A percentile compares a stretch with the other conserved stretches of the same genome.
Evolutionary conservation across 1,139 yeast species (phyloP).

Genomic region (Yamadazyma buinensis): DNA sequence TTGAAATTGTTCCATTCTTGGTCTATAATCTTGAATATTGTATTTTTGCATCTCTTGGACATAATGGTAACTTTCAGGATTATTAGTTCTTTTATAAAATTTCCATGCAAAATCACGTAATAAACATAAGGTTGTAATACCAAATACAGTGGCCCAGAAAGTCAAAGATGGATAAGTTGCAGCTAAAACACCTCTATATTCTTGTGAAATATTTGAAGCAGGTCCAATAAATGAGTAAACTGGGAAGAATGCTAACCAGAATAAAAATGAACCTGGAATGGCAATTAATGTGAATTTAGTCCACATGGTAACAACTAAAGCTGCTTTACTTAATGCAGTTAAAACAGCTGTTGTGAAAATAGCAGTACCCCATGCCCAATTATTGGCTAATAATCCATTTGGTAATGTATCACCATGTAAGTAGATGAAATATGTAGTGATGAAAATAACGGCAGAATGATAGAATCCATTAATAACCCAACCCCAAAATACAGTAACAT

Average conservation of each 20-base stretch:
- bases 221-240: slow-evolving; percentile 87
- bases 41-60: slow-evolving; percentile 97
- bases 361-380: slow-evolving; percentile 96
- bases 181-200: slow-evolving; percentile 74
- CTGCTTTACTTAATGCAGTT: slow-evolving; percentile 94
- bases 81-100: slow-evolving; percentile 85
- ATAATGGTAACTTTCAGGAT: slow-evolving; percentile 88
- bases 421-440: slow-evolving; percentile 70
- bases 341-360: slow-evolving; percentile 82
- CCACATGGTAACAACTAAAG: slow-evolving; percentile 88
- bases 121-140: slow-evolving; percentile 74
- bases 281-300: slow-evolving; percentile 89
- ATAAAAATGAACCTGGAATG: slow-evolving; percentile 85
- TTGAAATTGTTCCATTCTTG: slow-evolving; percentile 94
- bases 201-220: slow-evolving; percentile 72
- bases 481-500: slow-evolving; percentile 92
- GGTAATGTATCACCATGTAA: slow-evolving; percentile 62
- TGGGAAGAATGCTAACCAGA: slow-evolving; percentile 89
- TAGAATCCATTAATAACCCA: slow-evolving; percentile 96
- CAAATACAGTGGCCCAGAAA: slow-evolving; percentile 82
- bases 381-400: slow-evolving; percentile 74
- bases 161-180: slow-evolving; percentile 74
- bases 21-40: slow-evolving; percentile 89
- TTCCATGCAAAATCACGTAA: slow-evolving; percentile 92
- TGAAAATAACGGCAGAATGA: slow-evolving; percentile 82